A percentile compares a stretch with the other conserved stretches of the same genome.
Evolutionary conservation across 768 basidiomycete species (phyloP).

Genomic region (Macrolepiota dolichaula): DNA sequence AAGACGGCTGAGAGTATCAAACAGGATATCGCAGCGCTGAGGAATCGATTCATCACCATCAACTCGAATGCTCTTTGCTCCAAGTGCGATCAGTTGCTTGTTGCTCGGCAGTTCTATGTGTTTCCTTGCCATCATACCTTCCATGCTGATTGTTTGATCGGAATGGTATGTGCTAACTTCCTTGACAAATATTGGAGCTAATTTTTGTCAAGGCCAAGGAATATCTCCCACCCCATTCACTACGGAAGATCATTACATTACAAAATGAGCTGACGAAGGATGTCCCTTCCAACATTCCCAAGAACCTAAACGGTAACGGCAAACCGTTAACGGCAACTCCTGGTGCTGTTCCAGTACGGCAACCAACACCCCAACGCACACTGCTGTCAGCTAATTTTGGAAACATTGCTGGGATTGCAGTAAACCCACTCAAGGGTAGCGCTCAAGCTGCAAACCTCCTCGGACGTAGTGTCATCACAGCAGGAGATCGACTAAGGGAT

Average conservation of each 20-base stretch:
- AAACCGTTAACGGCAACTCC: conserved; percentile 25
- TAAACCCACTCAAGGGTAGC: conserved; percentile 57
- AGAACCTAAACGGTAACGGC: conserved; percentile 26
- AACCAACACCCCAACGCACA: conserved; percentile 53
- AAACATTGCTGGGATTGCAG: conserved; percentile 24
- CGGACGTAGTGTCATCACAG: conserved; percentile 79
- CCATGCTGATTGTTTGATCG: conserved; percentile 96
- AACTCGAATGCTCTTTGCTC: conserved; percentile 86
- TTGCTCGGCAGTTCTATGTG: conserved; percentile 94
- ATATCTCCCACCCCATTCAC: conserved; percentile 74
- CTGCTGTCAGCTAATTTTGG: conserved; percentile 76
- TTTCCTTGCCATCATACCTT: conserved; percentile 98
- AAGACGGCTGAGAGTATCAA: conserved; percentile 91
- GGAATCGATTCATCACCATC: conserved; percentile 89
- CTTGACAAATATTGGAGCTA: neutral
- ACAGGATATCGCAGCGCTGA: conserved; percentile 80
- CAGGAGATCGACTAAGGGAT: conserved; percentile 87
- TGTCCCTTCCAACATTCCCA: conserved; percentile 15
- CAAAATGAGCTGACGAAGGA: conserved; percentile 81
- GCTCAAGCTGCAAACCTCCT: conserved; percentile 64
- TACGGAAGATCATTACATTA: conserved; percentile 82
- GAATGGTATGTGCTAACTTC: conserved; percentile 60
- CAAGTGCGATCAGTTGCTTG: conserved; percentile 67
- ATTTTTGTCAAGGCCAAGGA: conserved; percentile 73
- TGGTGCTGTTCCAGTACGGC: conserved; percentile 30